Base-by-base conservation (phyloP, 257 asterid species). In the Ophiorrhiza pumila region DNA sequence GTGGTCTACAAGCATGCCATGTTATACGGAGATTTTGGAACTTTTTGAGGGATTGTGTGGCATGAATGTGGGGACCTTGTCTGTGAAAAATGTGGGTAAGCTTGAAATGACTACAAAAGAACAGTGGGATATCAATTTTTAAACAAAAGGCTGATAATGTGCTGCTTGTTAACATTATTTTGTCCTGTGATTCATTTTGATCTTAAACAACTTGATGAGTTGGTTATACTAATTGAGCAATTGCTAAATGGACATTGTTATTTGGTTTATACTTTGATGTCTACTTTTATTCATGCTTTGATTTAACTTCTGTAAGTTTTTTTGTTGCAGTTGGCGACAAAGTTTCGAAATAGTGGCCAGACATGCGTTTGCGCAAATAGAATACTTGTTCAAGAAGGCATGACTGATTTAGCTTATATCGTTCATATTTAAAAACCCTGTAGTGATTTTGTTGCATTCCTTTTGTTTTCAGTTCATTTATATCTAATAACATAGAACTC, bases 321-420 rank as follows among this genome's bases (percentile, higher is more conserved):
- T 25, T 41, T 61, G 31, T 71, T 83, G 85, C 95, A 92, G 98
- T 74, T 95, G 76, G 97, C 96, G 17, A 84, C 97, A 56, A 92
- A 95, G 82, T 95, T 95, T 83, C 95, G 97, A 17, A 95, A 95
- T 83, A 95, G 96, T 80, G 99, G 99, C 69, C 98, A 95, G 85
- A 95, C 99, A 39, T 95, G 99, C 73, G 94, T 95, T 57, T 95
- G 99, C 57, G 99, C 99, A 76, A 95, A 95, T 77, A 88, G 98
- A 83, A 65, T 92, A 75, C 88, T 95, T 65, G 98, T 95, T 76
- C 99, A 95, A 83, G 97, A 92, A 95, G 98, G 98, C 86, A 90
- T 50, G 55, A 62, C 14, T 73, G 65, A 55, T 69, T 29, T 43
- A 37, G 43, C 58, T 55, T 37, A 5, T 17, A 12, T 58, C 32